Evolutionary conservation across 139 green algal genomes (phyloP).

Genomic region (Marvania coccoides): DNA sequence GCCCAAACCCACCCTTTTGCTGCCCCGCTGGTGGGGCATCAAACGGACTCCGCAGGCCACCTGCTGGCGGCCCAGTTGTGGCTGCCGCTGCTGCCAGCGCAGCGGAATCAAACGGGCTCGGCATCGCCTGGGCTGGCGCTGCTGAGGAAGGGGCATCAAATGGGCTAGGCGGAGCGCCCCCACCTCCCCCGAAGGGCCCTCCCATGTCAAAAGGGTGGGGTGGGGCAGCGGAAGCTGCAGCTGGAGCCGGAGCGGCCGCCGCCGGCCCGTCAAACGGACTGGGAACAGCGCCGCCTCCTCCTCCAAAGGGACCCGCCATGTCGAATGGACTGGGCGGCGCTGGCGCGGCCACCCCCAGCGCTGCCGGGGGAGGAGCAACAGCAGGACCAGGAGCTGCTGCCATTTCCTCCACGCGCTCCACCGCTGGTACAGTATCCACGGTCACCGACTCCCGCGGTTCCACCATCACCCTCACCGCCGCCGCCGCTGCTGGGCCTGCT

Average conservation of each 20-base stretch:
- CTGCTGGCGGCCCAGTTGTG: too few relatives aligned
- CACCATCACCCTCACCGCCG: background rate
- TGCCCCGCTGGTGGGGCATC: too few relatives aligned
- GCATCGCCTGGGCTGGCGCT: background rate
- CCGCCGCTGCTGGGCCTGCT: background rate
- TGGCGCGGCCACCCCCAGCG: background rate
- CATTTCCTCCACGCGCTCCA: background rate
- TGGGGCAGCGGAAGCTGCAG: background rate
- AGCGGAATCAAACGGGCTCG: background rate
- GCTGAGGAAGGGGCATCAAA: background rate
- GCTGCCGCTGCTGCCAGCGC: background rate
- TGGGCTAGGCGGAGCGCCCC: background rate
- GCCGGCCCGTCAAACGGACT: background rate
- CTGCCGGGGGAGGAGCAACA: background rate
- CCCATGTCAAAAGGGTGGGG: background rate
- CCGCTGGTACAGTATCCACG: background rate
- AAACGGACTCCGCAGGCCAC: too few relatives aligned
- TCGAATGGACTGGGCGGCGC: constrained; percentile 3
- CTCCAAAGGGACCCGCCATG: background rate
- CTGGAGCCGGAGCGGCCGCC: background rate
- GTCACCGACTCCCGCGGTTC: background rate
- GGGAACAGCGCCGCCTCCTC: background rate
- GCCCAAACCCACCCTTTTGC: too few relatives aligned
- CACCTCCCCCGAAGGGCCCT: background rate
- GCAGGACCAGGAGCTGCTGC: background rate